These are phyloP conservation scores for Ophiostoma perfectum DNA, from an alignment of 2,329 filamentous ascomycete genomes.

Conservation along the genomic window DNA sequence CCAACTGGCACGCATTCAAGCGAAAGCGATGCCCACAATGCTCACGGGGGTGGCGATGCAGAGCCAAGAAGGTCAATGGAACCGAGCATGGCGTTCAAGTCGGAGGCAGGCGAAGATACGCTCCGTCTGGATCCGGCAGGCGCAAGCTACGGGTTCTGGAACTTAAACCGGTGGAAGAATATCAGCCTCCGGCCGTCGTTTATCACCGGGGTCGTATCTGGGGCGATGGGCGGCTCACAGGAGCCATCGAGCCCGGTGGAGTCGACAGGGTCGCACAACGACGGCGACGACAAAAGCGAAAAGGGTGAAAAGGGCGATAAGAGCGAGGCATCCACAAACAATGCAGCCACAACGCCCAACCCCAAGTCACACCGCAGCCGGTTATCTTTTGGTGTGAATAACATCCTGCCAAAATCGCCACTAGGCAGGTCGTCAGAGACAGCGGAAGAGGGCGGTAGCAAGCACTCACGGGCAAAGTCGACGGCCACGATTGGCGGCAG, in stretches of 20 bases:
- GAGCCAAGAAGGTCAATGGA: constrained; percentile 30
- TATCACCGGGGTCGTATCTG: neutral
- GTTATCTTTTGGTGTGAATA: constrained; percentile 25
- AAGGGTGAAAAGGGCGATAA: constrained; percentile 3
- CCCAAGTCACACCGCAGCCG: constrained; percentile 12
- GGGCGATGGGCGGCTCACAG: constrained; percentile 7
- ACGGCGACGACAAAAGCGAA: neutral
- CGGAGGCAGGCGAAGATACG: constrained; percentile 38
- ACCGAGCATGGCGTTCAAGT: constrained; percentile 49
- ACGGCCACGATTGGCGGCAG: neutral
- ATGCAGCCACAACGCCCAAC: constrained; percentile 16
- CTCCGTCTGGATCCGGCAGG: constrained; percentile 37
- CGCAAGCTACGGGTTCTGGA: constrained; percentile 51
- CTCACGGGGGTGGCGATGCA: constrained; percentile 32
- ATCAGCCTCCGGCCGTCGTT: constrained; percentile 32
- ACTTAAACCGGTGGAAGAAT: constrained; percentile 49
- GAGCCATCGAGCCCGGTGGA: constrained; percentile 10
- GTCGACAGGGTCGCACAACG: neutral
- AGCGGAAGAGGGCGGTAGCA: neutral
- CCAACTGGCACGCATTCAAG: constrained; percentile 11
- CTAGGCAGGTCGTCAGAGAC: constrained; percentile 13
- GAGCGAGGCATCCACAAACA: constrained; percentile 20
- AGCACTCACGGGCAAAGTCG: constrained; percentile 5
- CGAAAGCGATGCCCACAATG: constrained; percentile 33
- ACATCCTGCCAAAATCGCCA: constrained; percentile 23